Conservation (phyloP, 83 land plant species). For the Picea abies region DNA sequence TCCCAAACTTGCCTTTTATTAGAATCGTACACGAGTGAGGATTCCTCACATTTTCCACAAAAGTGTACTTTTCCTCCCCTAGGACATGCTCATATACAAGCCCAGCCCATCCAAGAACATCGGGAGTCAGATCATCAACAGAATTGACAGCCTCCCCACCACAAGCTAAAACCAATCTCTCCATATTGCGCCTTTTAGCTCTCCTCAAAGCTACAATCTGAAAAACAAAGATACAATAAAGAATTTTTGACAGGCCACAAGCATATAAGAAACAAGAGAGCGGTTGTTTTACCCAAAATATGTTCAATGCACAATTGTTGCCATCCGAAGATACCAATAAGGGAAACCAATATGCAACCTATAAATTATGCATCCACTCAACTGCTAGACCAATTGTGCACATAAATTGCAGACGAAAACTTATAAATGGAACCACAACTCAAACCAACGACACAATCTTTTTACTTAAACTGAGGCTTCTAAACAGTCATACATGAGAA, state of each 20-base stretch:
- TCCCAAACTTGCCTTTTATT: constrained; percentile 65
- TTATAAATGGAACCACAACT: too few relatives aligned
- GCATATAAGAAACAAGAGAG: neutral
- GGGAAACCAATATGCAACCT: too few relatives aligned
- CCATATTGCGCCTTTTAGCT: constrained; percentile 99
- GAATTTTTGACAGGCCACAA: neutral
- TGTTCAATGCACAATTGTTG: too few relatives aligned
- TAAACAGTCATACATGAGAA: too few relatives aligned
- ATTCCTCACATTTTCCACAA: constrained; percentile 95
- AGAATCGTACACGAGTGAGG: constrained; percentile 96
- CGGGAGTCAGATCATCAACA: constrained; percentile 85
- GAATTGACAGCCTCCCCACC: constrained; percentile 99
- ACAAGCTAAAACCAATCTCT: constrained; percentile 91
- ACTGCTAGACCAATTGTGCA: too few relatives aligned
- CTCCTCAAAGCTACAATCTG: constrained; percentile 94
- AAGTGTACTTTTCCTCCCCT: constrained; percentile 98
- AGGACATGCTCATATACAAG: constrained; percentile 96
- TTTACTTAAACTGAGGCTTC: too few relatives aligned
- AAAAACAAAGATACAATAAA: constrained; percentile 16
- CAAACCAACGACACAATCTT: too few relatives aligned
- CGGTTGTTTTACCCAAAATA: too few relatives aligned
- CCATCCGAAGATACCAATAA: too few relatives aligned
- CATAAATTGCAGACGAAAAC: too few relatives aligned
- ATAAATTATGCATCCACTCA: too few relatives aligned
- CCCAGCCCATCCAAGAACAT: constrained; percentile 96